Conservation (phyloP, 2,329 filamentous ascomycete species). For the Beauveria varroae region DNA sequence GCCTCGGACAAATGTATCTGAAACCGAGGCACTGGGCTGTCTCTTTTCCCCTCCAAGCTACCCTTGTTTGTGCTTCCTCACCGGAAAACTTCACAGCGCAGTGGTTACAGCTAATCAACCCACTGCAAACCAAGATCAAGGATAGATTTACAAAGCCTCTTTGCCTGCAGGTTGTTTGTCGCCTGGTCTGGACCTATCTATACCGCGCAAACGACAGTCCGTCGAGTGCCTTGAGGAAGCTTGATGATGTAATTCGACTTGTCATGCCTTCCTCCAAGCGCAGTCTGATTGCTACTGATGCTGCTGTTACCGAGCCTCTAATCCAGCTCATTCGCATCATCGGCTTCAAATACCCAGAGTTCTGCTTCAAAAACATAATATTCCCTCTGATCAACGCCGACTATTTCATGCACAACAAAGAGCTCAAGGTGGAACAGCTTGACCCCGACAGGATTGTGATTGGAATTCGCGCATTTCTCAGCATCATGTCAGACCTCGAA, state of each 20-base stretch:
- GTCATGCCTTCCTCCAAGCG: slow-evolving; percentile 75
- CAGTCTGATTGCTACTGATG: slow-evolving; percentile 74
- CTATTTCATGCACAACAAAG: slow-evolving; percentile 66
- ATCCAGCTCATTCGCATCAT: slow-evolving; percentile 93
- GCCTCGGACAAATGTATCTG: slow-evolving; percentile 74
- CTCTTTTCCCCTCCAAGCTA: slow-evolving; percentile 80
- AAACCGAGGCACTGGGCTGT: slow-evolving; percentile 91
- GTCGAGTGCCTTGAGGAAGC: slow-evolving; percentile 62
- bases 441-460: slow-evolving; percentile 98
- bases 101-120: slow-evolving; percentile 76
- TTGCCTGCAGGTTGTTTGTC: slow-evolving; percentile 82
- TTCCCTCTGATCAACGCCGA: slow-evolving; percentile 93
- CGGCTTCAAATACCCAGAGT: slow-evolving; percentile 86
- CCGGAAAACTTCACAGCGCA: slow-evolving; percentile 76
- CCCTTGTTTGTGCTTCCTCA: slow-evolving; percentile 81
- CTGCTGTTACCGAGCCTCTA: slow-evolving; percentile 76
- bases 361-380: slow-evolving; percentile 88
- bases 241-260: slow-evolving; percentile 83
- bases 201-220: slow-evolving; percentile 72
- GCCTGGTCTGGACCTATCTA: slow-evolving; percentile 89
- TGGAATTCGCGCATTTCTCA: slow-evolving; percentile 87
- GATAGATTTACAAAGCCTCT: slow-evolving; percentile 72
- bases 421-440: slow-evolving; percentile 81
- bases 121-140: slow-evolving; percentile 73
- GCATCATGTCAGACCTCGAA: slow-evolving; percentile 88